These are phyloP conservation scores for Suillus fuscotomentosus DNA, from an alignment of 768 basidiomycete species.

Conservation along the genomic window DNA sequence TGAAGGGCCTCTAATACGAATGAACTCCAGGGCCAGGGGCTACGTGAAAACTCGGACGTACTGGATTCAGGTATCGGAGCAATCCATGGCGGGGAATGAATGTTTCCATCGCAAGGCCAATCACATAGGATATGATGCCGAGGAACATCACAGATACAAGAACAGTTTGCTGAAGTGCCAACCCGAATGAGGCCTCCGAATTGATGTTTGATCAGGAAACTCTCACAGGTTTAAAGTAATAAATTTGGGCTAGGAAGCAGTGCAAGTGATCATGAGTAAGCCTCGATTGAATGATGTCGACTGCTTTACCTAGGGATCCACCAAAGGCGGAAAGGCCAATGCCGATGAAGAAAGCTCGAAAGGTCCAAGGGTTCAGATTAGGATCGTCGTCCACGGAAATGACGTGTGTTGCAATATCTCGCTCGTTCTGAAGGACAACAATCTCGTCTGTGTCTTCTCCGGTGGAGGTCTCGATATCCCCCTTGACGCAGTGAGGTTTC, in stretches of 20 bases:
- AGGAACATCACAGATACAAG: constrained; percentile 53
- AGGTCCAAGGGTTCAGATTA: constrained; percentile 30
- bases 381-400: constrained; percentile 37
- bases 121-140: constrained; percentile 46
- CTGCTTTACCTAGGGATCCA: constrained; percentile 41
- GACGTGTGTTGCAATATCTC: constrained; percentile 47
- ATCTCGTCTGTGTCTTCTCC: constrained; percentile 10
- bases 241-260: constrained; percentile 45
- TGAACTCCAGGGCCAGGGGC: too few relatives aligned
- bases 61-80: constrained; percentile 52
- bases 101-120: constrained; percentile 47
- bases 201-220: not conserved
- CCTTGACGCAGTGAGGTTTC: constrained; percentile 26
- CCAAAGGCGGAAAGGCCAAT: constrained; percentile 50
- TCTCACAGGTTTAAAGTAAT: constrained; percentile 57
- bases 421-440: constrained; percentile 37
- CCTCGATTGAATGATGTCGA: not conserved
- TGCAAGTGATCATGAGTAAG: not conserved
- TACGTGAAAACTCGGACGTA: not conserved
- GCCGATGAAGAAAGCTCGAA: constrained; percentile 52
- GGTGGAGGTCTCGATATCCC: constrained; percentile 31
- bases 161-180: constrained; percentile 44
- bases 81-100: constrained; percentile 43
- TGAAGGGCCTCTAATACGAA: constrained; percentile 46
- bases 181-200: not conserved